Percentiles rank a stretch among this genome's conserved stretches.
Evolutionary conservation across 176 grass and related monocot genomes (phyloP).

Genomic region (Cenchrus fungigraminus): DNA sequence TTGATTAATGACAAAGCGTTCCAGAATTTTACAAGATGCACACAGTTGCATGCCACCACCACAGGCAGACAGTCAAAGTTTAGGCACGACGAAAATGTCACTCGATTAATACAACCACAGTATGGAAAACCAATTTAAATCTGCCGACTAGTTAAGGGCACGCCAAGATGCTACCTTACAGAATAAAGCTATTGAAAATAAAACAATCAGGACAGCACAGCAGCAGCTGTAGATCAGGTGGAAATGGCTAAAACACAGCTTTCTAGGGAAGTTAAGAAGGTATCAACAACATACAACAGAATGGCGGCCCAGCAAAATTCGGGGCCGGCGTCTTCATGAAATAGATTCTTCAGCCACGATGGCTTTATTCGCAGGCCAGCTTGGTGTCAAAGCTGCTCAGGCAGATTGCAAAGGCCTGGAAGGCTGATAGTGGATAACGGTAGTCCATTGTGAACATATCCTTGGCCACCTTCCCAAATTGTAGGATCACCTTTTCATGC

Average conservation of each 20-base stretch:
- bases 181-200: slow-evolving; percentile 39
- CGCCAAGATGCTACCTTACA: slow-evolving; percentile 22
- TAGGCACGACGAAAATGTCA: slow-evolving; percentile 12
- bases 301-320: slow-evolving; percentile 37
- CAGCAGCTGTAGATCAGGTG: slow-evolving; percentile 45
- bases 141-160: slow-evolving; percentile 48
- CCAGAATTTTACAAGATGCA: not conserved
- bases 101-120: slow-evolving; percentile 29
- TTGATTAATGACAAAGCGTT: slow-evolving; percentile 1
- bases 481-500: slow-evolving; percentile 76
- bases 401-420: slow-evolving; percentile 88
- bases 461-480: slow-evolving; percentile 77
- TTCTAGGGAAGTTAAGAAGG: slow-evolving; percentile 54
- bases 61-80: not conserved
- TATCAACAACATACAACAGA: slow-evolving; percentile 48
- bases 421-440: slow-evolving; percentile 70
- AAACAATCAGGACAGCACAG: slow-evolving; percentile 19
- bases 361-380: slow-evolving; percentile 70
- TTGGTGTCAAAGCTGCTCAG: slow-evolving; percentile 88
- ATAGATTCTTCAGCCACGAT: not conserved
- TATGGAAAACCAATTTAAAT: slow-evolving; percentile 35
- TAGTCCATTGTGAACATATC: slow-evolving; percentile 96
- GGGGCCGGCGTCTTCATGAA: slow-evolving; percentile 16
- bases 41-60: not conserved
- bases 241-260: slow-evolving; percentile 36